Evolutionary conservation across 192 early-diverging fungal genomes (phyloP).

Genomic region (Funneliformis geosporum): DNA sequence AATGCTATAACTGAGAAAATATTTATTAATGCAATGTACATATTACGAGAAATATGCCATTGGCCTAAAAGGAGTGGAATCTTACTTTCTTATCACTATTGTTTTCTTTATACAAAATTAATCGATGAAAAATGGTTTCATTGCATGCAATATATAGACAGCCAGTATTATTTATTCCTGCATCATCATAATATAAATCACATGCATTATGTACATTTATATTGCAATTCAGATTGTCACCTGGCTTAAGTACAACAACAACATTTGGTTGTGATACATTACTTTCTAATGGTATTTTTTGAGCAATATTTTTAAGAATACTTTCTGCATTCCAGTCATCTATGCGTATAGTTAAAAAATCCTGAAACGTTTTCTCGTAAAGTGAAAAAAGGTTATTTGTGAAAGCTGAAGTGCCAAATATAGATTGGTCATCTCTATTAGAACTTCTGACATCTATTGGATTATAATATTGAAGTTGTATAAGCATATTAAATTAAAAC

Average conservation of each 20-base stretch:
- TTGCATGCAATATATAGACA: background rate
- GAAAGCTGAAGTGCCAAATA: background rate
- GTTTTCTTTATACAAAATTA: constrained; percentile 21
- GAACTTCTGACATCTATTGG: background rate
- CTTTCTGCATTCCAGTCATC: background rate
- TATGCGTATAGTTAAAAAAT: background rate
- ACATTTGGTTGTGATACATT: background rate
- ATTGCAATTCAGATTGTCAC: constrained; percentile 1
- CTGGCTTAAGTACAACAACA: constrained; percentile 12
- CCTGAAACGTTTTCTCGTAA: background rate
- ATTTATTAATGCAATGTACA: constrained; percentile 3
- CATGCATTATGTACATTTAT: constrained; percentile 9
- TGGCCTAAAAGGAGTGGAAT: constrained; percentile 4
- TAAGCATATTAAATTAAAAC: constrained; percentile 1
- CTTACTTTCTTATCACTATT: constrained; percentile 1
- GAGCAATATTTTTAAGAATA: background rate
- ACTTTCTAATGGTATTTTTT: background rate
- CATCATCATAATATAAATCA: constrained; percentile 12
- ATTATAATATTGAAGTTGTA: background rate
- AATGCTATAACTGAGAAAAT: constrained; percentile 18
- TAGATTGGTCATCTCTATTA: background rate
- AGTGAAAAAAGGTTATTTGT: background rate
- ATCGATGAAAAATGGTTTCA: background rate
- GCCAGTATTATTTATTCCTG: background rate
- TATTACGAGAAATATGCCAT: background rate